Evolutionary conservation across 106 monocot genomes (phyloP), one percentile per base, ranked within the genome.

Genomic region (Apostasia shenzhenica): DNA sequence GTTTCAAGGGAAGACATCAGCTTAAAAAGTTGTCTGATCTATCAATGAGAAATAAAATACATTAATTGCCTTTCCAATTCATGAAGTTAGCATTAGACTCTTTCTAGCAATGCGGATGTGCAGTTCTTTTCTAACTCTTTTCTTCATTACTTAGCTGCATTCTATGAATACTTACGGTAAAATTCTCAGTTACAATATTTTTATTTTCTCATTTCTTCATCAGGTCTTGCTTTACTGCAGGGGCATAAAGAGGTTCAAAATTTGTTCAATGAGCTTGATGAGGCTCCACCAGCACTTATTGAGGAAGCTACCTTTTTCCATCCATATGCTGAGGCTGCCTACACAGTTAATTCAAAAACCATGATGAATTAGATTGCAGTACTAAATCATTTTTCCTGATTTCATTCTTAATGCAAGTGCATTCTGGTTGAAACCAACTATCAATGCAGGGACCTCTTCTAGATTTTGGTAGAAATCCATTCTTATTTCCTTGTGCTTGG

Each of bases 311-410:
- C 78, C 70, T 4, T 63, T 13, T 82, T 72, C 55, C 94, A 94
- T 81, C 91, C 70, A 6, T 94, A 83, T 79, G 91, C 94, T 70
- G 94, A 94, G 85, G 94, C 94, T 79, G 91, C 91, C 41, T 94
- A 94, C 70, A 94, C 94, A 58, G 94, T 94, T 72, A 64, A n/a
- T 49, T 53, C n/a, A n/a, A 66, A 49, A 13, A 40, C 48, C 53
- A 46, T 62, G 71, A 26, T 60, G 41, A 8, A 2, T 70, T 69
- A 7, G 3, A 42, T 51, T 39, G 26, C 26, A 26, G 26, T 26
- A 26, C 26, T 26, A 26, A 26, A 26, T 26, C 26, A 26, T 26
- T 26, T 26, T 26, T 26, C 26, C 26, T 26, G 26, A 26, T 26
- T 26, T 26, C 49, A 42, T 66, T 68, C 3, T 26, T 43, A 37